Conservation (phyloP, 2,329 filamentous ascomycete genomes). For the Botryosphaeria agaves region DNA sequence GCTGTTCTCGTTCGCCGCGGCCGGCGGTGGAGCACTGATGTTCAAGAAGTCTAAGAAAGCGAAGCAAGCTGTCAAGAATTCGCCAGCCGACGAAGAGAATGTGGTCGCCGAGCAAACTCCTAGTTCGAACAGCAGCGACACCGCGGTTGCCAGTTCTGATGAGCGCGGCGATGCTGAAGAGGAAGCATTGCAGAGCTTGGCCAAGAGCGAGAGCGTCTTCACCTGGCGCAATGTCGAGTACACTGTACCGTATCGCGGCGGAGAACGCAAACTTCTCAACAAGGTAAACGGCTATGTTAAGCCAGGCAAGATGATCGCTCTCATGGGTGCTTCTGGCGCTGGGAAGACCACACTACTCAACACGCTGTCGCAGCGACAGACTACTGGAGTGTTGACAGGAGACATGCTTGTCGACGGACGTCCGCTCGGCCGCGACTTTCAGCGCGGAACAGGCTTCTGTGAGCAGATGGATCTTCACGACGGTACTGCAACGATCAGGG, state of each 20-base stretch:
- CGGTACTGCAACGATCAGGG: constrained; percentile 46
- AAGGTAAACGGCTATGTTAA: constrained; percentile 62
- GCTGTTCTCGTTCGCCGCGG: constrained; percentile 40
- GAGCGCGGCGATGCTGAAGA: constrained; percentile 18
- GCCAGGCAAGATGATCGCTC: constrained; percentile 60
- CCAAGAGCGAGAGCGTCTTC: constrained; percentile 45
- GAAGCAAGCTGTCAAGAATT: constrained; percentile 33
- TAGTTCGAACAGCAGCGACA: constrained; percentile 12
- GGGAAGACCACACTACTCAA: constrained; percentile 76
- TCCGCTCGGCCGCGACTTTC: constrained; percentile 43
- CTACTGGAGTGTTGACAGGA: constrained; percentile 43
- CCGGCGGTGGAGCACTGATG: constrained; percentile 49
- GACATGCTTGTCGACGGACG: constrained; percentile 57
- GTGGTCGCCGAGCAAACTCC: constrained; percentile 11
- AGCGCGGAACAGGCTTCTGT: constrained; percentile 53
- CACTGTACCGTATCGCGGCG: constrained; percentile 50
- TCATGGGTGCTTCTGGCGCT: constrained; percentile 68
- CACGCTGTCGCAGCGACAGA: constrained; percentile 57
- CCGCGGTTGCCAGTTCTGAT: too few species aligned
- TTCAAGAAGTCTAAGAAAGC: constrained; percentile 52
- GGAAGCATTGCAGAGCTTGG: constrained; percentile 28
- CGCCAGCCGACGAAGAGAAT: constrained; percentile 42
- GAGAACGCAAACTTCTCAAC: constrained; percentile 46
- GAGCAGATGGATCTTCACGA: constrained; percentile 59
- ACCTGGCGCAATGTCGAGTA: constrained; percentile 58